Evolutionary conservation across 192 early-diverging fungal genomes (phyloP).

Genomic region (Dimargaris cristalligena): DNA sequence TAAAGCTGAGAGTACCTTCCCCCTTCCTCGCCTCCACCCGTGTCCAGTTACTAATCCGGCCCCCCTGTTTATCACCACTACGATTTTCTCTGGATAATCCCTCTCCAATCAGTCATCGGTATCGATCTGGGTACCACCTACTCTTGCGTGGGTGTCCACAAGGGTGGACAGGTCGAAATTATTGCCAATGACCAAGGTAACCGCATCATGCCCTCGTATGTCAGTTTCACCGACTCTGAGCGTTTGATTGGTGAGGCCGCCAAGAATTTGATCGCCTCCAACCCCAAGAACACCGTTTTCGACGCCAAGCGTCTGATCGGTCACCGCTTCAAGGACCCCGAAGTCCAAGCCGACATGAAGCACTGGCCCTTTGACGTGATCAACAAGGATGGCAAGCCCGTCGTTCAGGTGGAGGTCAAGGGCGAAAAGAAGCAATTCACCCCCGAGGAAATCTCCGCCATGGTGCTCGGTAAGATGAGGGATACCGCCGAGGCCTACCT

Average conservation of each 20-base stretch:
- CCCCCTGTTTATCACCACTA: no score
- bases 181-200: slow-evolving; percentile 99
- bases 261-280: slow-evolving; percentile 98
- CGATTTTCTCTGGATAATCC: no score
- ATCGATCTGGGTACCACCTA: slow-evolving; percentile 45
- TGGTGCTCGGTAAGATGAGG: slow-evolving; percentile 97
- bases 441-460: slow-evolving; percentile 92
- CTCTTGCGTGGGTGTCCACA: slow-evolving; percentile 47
- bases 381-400: slow-evolving; percentile 72
- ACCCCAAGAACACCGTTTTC: slow-evolving; percentile 96
- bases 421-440: slow-evolving; percentile 94
- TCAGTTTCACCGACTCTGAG: slow-evolving; percentile 91
- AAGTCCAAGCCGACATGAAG: slow-evolving; percentile 99
- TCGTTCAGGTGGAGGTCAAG: slow-evolving; percentile 86
- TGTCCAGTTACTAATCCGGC: no score
- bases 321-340: slow-evolving; percentile 75
- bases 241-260: slow-evolving; percentile 98
- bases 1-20: no score
- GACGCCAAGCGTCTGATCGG: slow-evolving; percentile 98
- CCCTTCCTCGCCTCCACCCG: no score
- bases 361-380: slow-evolving; percentile 97
- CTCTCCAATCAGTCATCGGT: slow-evolving; percentile 21
- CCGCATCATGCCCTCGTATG: slow-evolving; percentile 95
- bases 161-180: slow-evolving; percentile 77
- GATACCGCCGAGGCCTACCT: slow-evolving; percentile 91